Base-by-base conservation (phyloP, 2,329 filamentous ascomycete genomes). In the Cercospora canescens region DNA sequence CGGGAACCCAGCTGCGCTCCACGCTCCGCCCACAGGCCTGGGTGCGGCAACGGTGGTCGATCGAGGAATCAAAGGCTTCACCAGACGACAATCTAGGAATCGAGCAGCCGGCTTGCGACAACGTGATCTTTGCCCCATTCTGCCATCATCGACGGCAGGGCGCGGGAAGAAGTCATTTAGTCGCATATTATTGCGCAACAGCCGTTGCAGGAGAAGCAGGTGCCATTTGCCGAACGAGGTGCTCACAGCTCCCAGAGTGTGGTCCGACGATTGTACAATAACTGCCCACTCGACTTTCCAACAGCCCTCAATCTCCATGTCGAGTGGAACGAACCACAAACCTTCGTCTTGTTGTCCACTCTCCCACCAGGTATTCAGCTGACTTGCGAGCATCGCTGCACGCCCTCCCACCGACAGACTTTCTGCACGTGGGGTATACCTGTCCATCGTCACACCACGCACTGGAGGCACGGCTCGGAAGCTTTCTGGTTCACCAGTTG, bases 1-100 rank as follows among this genome's bases (percentile, higher is more conserved):
- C 69, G 68, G 52, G 52, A 34, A 18, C 28, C 52, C 52, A 55
- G 52, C 52, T 55, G 52, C 28, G 52, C 52, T 60, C 59, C 41
- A 63, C 61, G 55, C 60, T 65, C 62, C 26, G 50, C 57, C 59
- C 37, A 56, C 50, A 52, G 21, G 39, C 60, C 50, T 64, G 52
- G 64, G 64, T 65, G 54, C 54, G 60, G 52, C 64, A 68, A 67
- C 68, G 68, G 52, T 59, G 62, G 54, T 59, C 60, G 64, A 68
- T 68, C 66, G 54, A 62, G 34, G 28, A 63, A 39, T 64, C 60
- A 39, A 59, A 50, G 54, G 30, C 61, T 59, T 32, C 62, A 61
- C 56, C 48, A 52, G 34, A 62, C 39, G 50, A 59, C 69, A 71
- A 71, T 71, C 66, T 71, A 66, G 69, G 69, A 70, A 67, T 52